These are phyloP conservation scores for Typha latifolia DNA, from an alignment of 176 grass and related monocot species.

Conservation along the genomic window DNA sequence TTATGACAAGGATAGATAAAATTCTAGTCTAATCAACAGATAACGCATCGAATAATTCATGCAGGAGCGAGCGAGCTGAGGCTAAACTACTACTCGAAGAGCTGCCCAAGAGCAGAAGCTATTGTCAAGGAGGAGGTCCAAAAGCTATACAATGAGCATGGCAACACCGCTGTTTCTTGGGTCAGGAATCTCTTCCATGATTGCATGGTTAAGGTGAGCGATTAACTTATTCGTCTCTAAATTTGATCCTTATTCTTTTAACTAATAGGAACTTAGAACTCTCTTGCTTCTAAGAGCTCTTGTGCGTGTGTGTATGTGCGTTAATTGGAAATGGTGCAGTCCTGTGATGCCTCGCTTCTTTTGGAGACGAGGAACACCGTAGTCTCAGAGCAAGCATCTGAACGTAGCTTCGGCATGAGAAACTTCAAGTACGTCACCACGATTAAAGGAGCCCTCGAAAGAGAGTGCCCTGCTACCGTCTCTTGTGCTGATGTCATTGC, in stretches of 20 bases:
- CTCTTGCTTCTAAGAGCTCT: not conserved
- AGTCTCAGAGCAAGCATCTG: slow-evolving; percentile 27
- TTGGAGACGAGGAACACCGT: slow-evolving; percentile 7
- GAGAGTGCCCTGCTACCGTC: slow-evolving; percentile 21
- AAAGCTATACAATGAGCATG: slow-evolving; percentile 32
- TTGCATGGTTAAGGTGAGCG: slow-evolving; percentile 28
- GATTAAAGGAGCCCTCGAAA: slow-evolving; percentile 31
- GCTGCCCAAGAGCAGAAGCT: slow-evolving; percentile 29
- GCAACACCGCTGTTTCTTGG: slow-evolving; percentile 42
- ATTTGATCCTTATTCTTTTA: too few species aligned
- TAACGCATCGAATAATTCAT: too few species aligned
- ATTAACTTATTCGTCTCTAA: too few species aligned
- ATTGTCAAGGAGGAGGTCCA: slow-evolving; percentile 24
- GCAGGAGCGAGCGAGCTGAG: too few species aligned
- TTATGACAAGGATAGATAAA: too few species aligned
- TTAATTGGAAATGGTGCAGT: not conserved
- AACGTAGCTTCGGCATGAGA: slow-evolving; percentile 40
- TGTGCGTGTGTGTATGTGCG: too few species aligned
- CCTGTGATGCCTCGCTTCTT: slow-evolving; percentile 36
- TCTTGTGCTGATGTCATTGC: slow-evolving; percentile 21
- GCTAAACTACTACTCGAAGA: slow-evolving; percentile 1
- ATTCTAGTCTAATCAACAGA: too few species aligned
- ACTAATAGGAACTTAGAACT: too few species aligned
- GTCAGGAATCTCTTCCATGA: slow-evolving; percentile 42
- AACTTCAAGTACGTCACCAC: slow-evolving; percentile 42